These are phyloP conservation scores for Chaetomiaceae sp. DNA, from an alignment of 2,329 filamentous ascomycete genomes.

Conservation along the genomic window DNA sequence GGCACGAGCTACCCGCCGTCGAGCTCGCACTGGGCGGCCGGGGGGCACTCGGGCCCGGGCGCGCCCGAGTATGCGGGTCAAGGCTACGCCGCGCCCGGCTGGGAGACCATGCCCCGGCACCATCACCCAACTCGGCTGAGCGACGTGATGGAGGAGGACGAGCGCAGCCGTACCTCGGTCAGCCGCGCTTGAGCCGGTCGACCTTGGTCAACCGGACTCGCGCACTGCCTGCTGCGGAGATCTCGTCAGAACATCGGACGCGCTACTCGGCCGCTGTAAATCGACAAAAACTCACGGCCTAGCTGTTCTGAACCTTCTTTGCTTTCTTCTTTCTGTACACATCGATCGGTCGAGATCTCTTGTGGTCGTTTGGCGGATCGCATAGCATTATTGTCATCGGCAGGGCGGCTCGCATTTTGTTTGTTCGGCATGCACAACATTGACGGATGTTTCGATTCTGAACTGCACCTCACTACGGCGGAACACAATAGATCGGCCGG, in stretches of 20 bases:
- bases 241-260: too few relatives aligned
- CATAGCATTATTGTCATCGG: constrained; percentile 6
- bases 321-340: too few relatives aligned
- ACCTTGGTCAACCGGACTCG: constrained; percentile 62
- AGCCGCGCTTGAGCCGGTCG: constrained; percentile 53
- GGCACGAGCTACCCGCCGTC: constrained; percentile 33
- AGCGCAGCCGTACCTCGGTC: constrained; percentile 68
- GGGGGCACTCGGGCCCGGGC: constrained; percentile 36
- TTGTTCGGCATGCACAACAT: background rate
- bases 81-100: constrained; percentile 61
- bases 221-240: constrained; percentile 6
- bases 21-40: constrained; percentile 38
- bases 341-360: background rate
- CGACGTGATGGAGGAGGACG: constrained; percentile 81
- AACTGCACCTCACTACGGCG: too few relatives aligned
- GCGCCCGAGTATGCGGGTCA: constrained; percentile 59
- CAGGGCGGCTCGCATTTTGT: constrained; percentile 5
- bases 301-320: too few relatives aligned
- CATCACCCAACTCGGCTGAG: constrained; percentile 84
- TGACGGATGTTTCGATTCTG: background rate
- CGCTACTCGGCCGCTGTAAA: too few relatives aligned
- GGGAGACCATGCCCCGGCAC: constrained; percentile 72
- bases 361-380: constrained; percentile 1
- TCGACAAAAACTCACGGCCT: constrained; percentile 1
- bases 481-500: too few relatives aligned